Percentiles rank a stretch among this genome's conserved stretches.
Conservation (phyloP, 495 filamentous ascomycete species). For the Talaromyces borbonicus region DNA sequence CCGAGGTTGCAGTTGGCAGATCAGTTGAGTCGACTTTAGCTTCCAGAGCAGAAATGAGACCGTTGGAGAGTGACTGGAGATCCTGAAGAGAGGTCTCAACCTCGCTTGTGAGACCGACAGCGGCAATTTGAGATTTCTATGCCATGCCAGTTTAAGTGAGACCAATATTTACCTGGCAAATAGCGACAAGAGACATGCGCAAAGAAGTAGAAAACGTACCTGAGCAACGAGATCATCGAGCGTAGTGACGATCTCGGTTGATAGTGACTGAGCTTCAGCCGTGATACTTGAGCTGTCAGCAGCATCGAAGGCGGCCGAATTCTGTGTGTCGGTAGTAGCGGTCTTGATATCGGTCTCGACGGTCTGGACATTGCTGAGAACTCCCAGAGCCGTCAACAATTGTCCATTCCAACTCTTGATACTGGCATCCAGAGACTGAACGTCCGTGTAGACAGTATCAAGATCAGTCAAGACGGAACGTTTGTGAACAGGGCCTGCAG, state of each 20-base stretch:
- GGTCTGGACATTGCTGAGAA: neutral
- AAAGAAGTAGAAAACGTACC: neutral
- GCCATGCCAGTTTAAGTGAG: no score
- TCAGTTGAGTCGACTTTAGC: slow-evolving; percentile 1
- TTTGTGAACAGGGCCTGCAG: slow-evolving; percentile 1
- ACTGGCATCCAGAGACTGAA: neutral
- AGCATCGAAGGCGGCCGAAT: neutral
- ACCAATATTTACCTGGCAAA: neutral
- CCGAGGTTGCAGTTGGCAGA: neutral
- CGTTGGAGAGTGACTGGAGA: neutral
- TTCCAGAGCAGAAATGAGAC: slow-evolving; percentile 1
- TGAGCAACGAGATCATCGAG: neutral
- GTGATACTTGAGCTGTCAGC: slow-evolving; percentile 1
- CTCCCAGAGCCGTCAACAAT: neutral
- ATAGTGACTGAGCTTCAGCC: neutral
- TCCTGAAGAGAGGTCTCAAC: neutral
- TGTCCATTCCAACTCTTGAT: slow-evolving; percentile 4
- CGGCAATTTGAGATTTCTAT: neutral
- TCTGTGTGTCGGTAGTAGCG: slow-evolving; percentile 3
- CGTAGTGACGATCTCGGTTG: neutral
- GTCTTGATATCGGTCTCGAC: slow-evolving; percentile 6
- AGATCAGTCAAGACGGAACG: slow-evolving; percentile 3
- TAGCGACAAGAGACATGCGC: neutral
- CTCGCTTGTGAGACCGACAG: slow-evolving; percentile 2
- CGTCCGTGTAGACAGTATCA: neutral